Evolutionary conservation across 2,329 filamentous ascomycete species (phyloP).

Genomic region (Lasiodiplodia gonubiensis): DNA sequence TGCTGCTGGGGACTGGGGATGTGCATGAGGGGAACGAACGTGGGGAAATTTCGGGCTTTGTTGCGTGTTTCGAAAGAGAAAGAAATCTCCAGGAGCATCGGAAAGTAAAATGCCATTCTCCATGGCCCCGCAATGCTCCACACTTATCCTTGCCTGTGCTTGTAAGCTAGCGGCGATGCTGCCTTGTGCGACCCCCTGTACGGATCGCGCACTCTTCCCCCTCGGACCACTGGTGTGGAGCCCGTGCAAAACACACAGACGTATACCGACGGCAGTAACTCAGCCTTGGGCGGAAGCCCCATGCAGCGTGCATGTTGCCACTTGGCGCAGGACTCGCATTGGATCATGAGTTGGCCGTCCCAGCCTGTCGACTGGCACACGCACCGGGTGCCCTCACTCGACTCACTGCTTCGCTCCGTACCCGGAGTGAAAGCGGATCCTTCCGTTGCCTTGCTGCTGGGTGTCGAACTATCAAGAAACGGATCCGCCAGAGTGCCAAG

Average conservation of each 20-base stretch:
- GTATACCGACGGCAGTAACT: constrained; percentile 51
- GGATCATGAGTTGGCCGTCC: constrained; percentile 63
- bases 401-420: constrained; percentile 59
- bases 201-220: constrained; percentile 41
- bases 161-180: constrained; percentile 21
- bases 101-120: neutral
- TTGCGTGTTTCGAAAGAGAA: neutral
- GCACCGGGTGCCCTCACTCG: constrained; percentile 61
- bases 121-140: neutral
- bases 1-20: constrained; percentile 1
- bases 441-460: constrained; percentile 51
- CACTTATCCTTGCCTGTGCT: constrained; percentile 12
- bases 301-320: constrained; percentile 67
- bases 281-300: constrained; percentile 52
- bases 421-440: constrained; percentile 51
- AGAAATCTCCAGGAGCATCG: neutral
- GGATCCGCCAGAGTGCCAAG: constrained; percentile 37
- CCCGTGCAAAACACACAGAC: constrained; percentile 50
- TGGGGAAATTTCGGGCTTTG: neutral
- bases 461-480: constrained; percentile 50
- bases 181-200: constrained; percentile 2
- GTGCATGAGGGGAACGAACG: neutral
- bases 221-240: constrained; percentile 41
- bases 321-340: constrained; percentile 68
- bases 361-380: constrained; percentile 62